Conservation (phyloP, 768 basidiomycete species). For the Xerocomellus amylosporus region DNA sequence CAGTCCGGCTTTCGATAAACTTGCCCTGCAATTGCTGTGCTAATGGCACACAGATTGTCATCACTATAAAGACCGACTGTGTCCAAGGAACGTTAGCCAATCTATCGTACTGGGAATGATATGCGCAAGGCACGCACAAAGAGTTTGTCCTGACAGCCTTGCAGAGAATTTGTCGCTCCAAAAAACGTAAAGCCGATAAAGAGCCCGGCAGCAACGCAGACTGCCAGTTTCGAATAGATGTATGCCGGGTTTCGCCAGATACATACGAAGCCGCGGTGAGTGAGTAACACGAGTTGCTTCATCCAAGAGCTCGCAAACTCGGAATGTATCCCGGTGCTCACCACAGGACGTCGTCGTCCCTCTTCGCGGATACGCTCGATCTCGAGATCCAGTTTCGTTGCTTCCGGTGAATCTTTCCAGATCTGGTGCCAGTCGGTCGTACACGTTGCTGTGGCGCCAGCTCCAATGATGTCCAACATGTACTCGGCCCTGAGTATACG, state of each 20-base stretch:
- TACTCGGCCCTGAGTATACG: conserved; percentile 39
- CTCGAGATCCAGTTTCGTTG: conserved; percentile 36
- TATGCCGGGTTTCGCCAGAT: conserved; percentile 44
- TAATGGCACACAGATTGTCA: conserved; percentile 43
- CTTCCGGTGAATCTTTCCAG: conserved; percentile 47
- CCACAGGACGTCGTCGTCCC: conserved; percentile 26
- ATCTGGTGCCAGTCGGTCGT: conserved; percentile 47
- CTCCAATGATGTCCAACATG: conserved; percentile 54
- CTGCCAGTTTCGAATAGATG: conserved; percentile 37
- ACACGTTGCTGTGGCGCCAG: conserved; percentile 48
- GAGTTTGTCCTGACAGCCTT: conserved; percentile 43
- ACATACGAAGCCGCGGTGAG: conserved; percentile 30
- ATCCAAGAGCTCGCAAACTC: conserved; percentile 41
- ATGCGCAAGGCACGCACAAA: conserved; percentile 31
- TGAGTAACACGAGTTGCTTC: conserved; percentile 35
- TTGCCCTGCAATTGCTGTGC: conserved; percentile 59
- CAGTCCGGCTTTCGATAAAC: conserved; percentile 50
- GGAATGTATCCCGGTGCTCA: conserved; percentile 20
- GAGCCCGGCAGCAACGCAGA: conserved; percentile 34
- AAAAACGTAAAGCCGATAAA: conserved; percentile 46
- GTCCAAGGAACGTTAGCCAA: neutral
- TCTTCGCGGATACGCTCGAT: conserved; percentile 44
- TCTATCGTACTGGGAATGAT: neutral
- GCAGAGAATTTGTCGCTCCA: conserved; percentile 33
- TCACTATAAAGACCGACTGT: conserved; percentile 51